Evolutionary conservation across 73 alveolate genomes (phyloP), one percentile per base, ranked within the genome.

Genomic region (Uronychia setigera): DNA sequence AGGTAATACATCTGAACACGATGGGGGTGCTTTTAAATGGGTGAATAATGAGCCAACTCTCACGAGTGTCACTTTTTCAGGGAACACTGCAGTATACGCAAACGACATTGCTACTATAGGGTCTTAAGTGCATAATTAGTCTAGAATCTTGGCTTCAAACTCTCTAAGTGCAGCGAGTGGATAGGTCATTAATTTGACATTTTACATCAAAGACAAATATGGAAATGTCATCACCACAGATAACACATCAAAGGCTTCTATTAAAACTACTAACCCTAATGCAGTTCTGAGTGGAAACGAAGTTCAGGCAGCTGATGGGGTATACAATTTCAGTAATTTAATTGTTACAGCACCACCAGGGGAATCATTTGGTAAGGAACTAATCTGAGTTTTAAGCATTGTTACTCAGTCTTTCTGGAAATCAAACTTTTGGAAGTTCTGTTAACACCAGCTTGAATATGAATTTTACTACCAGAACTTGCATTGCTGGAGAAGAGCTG

Each of bases 401-500:
- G n/a, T 19, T 11, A 46, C 67, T 46, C 67, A 46, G 67, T 19
- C 19, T 46, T 5, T 11, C n/a, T 46, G 67, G 67, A 46, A 5
- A 11, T 46, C 67, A 5, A 5, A 46, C 67, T 46, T 46, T 11
- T 46, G 67, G 67, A 19, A 46, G 67, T 19, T 46, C 67, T 11
- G 5, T 46, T 19, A 46, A 46, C 19, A 46, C 67, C 67, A 46
- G 19, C 67, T 11, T 46, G n/a, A 46, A 46, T 19, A 46, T 46
- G 67, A 19, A 5, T 5, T 46, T 46, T 19, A 46, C 76, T 25
- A 34, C 83, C 1, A 60, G 96, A 86, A 31, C 31, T n/a, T 91
- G 96, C 77, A 83, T 75, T 29, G 35, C 84, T 29, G 96, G 96
- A 5, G 96, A 91, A 59, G 79, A 82, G 28, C 75, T 86, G 34